Conservation (phyloP, 1,139 yeast species). For the Hyphopichia wangnamkhiaoensis region DNA sequence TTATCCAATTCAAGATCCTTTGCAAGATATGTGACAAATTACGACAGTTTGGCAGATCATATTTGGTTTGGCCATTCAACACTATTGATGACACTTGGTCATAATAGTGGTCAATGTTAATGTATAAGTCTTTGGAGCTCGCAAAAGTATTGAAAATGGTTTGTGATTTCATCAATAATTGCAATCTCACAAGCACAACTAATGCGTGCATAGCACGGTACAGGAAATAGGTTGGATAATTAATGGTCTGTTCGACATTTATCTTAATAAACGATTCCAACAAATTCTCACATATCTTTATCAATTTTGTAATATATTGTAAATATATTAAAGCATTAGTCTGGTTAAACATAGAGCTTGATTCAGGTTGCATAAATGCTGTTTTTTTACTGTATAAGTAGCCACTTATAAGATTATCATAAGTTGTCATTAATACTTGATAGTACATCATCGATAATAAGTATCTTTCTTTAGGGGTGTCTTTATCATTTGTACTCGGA, state of each 20-base stretch:
- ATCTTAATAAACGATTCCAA: conserved; percentile 45
- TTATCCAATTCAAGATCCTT: conserved; percentile 51
- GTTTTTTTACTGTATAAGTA: conserved; percentile 14
- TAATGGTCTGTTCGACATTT: conserved; percentile 33
- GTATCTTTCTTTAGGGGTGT: conserved; percentile 30
- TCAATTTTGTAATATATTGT: conserved; percentile 40
- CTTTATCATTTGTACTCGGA: conserved; percentile 8
- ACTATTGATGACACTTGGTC: conserved; percentile 27
- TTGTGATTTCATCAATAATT: conserved; percentile 44
- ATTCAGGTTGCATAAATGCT: conserved; percentile 9
- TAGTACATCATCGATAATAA: conserved; percentile 42
- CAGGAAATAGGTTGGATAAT: conserved; percentile 55
- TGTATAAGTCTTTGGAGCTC: conserved; percentile 14
- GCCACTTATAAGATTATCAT: conserved; percentile 46
- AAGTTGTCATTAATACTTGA: conserved; percentile 48
- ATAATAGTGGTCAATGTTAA: conserved; percentile 38
- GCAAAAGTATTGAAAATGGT: conserved; percentile 14
- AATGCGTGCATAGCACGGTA: conserved; percentile 59
- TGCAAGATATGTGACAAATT: conserved; percentile 46
- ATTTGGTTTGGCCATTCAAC: conserved; percentile 21
- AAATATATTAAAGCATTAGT: conserved; percentile 18
- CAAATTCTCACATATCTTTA: conserved; percentile 44
- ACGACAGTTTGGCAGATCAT: conserved; percentile 38
- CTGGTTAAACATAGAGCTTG: conserved; percentile 3
- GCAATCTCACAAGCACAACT: conserved; percentile 45